Base-by-base conservation (phyloP, 768 basidiomycete genomes). In the Clitopilus hobsonii region DNA sequence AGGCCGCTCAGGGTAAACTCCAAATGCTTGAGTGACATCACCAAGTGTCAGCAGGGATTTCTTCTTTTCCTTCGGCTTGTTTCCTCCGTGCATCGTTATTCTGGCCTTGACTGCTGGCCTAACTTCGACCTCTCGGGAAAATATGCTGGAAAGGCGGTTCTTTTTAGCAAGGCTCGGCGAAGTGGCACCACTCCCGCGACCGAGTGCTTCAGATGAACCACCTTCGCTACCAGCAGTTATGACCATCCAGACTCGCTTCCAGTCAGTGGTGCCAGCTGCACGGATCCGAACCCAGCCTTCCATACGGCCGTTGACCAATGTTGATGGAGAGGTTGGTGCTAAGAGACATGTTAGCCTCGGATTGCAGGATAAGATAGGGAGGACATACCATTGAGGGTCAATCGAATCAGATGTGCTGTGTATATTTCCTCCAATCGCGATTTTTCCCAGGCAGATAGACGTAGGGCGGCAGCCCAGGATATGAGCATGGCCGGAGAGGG, bases 401-500 rank as follows among this genome's bases (percentile, higher is more conserved):
- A 91, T 52, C 92, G 81, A 58, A 98, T 81, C 41, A 98, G 72
- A 73, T 98, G 92, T 5, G 94, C 95, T 0, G 97, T 98, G 67
- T 98, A 98, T 56, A 99, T 94, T 73, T 99, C 96, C 69, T 97
- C 93, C 14, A 98, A 78, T 38, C 94, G 85, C 1, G 91, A 88
- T 65, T 95, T 94, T 71, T 99, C 97, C 94, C 94, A 99, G 51
- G 89, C 81, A 8, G 89, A 85, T 4, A 99, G 79, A 16, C 97
- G 86, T 30, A 98, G 77, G 4, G 94, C 93, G 22, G 92, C 86
- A 6, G 91, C 86, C 96, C 96, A 98, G n/a, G 88, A 84, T 27
- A 89, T 77, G 52, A 95, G 77, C 14, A 85, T 80, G 41, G 75
- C 67, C 25, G 85, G 81, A 20, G 79, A 79, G 16, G 88, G 88